Evolutionary conservation across 495 filamentous ascomycete species (phyloP), one percentile per base, ranked within the genome.

Genomic region (Lasiosphaeria hispida): DNA sequence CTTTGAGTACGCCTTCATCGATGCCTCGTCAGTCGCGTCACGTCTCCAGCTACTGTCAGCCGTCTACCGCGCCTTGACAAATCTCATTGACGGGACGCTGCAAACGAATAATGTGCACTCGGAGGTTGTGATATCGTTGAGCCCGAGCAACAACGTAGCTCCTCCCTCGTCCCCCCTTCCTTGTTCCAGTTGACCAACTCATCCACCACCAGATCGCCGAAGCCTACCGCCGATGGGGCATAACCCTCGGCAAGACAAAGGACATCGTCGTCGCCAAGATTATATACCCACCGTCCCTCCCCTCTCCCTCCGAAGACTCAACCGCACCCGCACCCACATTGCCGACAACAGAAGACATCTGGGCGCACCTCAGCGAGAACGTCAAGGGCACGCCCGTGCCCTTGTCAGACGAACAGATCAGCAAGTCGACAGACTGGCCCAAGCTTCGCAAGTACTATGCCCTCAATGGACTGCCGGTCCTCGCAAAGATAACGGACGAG

Each of bases 1-100:
- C 10, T 97, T 89, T 64, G 90, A 97, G 70, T 97, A 96, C 77
- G 93, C 93, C 4, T 87, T 98, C 50, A 84, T 98, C 44, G 92
- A 98, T 71, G 91, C 91, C 1, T 83, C 77, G 50, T 79, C 84
- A 69, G 84, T 92, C 19, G 59, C 71, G 15, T 91, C 90, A 7
- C 78, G 86, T 18, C 68, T 76, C 0, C 92, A 97, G 63, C 72
- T 86, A 36, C 77, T 93, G 35, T 85, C 90, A 3, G 92, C 92
- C 8, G 77, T 87, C 30, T 96, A 88, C 68, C 81, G 87, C 63
- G 91, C 92, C 6, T 75, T 91, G 48, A 91, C 87, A 61, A 83
- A 86, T 61, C 74, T 81, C 34, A 54, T 85, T 13, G 68, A 62
- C 41, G 75, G 75, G 0, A 82, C 84, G 18, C 73, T 93, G 34